Conservation (phyloP, 2,329 filamentous ascomycete genomes). For the Aspergillus ochraceoroseus region DNA sequence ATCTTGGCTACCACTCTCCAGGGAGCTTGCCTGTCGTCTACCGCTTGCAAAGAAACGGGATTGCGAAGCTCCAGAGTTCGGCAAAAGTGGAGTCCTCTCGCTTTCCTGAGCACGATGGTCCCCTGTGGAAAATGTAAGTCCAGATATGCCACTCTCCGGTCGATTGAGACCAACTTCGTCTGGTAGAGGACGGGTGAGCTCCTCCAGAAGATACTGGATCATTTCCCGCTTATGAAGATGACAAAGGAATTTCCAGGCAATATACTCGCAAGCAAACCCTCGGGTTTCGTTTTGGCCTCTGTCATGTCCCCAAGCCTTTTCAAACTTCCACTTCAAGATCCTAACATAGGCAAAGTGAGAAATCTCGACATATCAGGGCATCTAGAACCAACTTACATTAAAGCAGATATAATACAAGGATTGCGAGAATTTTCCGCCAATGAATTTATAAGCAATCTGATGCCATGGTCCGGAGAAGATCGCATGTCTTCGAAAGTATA, state of each 20-base stretch:
- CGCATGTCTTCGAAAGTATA: slow-evolving; percentile 46
- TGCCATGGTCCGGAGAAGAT: slow-evolving; percentile 35
- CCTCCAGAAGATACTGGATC: slow-evolving; percentile 54
- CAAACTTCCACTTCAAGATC: slow-evolving; percentile 55
- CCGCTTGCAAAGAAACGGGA: slow-evolving; percentile 32
- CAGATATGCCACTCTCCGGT: slow-evolving; percentile 21
- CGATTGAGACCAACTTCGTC: slow-evolving; percentile 20
- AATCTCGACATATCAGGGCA: neutral
- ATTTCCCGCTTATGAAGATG: slow-evolving; percentile 53
- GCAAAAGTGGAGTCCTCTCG: slow-evolving; percentile 33
- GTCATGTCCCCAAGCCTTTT: slow-evolving; percentile 49
- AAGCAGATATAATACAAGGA: slow-evolving; percentile 43
- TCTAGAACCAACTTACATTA: slow-evolving; percentile 46
- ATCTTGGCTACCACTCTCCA: slow-evolving; percentile 49
- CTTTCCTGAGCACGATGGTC: slow-evolving; percentile 14
- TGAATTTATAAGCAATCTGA: slow-evolving; percentile 38
- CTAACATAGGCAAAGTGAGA: slow-evolving; percentile 31
- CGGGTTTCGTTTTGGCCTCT: slow-evolving; percentile 54
- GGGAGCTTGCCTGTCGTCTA: slow-evolving; percentile 28
- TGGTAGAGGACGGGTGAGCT: slow-evolving; percentile 38
- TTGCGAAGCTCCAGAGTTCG: slow-evolving; percentile 22
- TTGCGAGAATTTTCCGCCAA: slow-evolving; percentile 43
- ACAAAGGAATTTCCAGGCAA: slow-evolving; percentile 59
- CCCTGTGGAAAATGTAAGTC: slow-evolving; percentile 12
- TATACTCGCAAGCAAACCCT: slow-evolving; percentile 56